phyloP scores from a whole-genome alignment of 441 rosid species.

The Syzygium syzygioides region DNA sequence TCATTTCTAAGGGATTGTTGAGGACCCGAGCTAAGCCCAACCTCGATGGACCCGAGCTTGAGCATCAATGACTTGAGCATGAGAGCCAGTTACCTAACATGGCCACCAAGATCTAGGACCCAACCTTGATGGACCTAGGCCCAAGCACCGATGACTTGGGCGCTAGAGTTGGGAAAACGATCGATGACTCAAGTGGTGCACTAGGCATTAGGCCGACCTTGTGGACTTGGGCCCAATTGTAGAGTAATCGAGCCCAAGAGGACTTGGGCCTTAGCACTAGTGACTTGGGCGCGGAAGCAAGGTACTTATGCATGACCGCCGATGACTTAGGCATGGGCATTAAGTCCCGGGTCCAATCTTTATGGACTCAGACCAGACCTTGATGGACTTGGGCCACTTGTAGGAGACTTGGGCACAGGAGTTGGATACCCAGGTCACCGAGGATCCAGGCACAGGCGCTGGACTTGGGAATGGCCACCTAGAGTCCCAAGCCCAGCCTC shows the following conservation, averaged over 20 bases:
- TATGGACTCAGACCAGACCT: neutral
- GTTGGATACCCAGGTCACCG: neutral
- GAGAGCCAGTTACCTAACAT: neutral
- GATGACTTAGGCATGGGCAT: neutral
- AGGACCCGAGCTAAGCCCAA: neutral
- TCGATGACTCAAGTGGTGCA: neutral
- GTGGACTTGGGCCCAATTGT: neutral
- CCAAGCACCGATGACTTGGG: neutral
- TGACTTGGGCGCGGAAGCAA: neutral
- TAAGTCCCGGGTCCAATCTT: neutral
- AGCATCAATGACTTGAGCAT: fast-evolving
- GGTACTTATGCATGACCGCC: fast-evolving
- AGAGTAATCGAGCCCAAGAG: neutral
- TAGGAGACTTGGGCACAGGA: neutral
- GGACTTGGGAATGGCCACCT: fast-evolving
- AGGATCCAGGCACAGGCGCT: neutral
- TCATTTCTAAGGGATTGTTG: neutral
- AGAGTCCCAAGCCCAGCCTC: neutral
- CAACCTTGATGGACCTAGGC: no score
- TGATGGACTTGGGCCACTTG: fast-evolving
- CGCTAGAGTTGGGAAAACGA: fast-evolving
- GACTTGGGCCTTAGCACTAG: neutral
- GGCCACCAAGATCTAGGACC: neutral
- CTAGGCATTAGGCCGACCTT: neutral
- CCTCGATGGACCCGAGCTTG: neutral